Percentiles rank a stretch among this genome's conserved stretches.
These are phyloP conservation scores for Colletotrichum cereale DNA, from an alignment of 2,329 filamentous ascomycete species.

Conservation along the genomic window DNA sequence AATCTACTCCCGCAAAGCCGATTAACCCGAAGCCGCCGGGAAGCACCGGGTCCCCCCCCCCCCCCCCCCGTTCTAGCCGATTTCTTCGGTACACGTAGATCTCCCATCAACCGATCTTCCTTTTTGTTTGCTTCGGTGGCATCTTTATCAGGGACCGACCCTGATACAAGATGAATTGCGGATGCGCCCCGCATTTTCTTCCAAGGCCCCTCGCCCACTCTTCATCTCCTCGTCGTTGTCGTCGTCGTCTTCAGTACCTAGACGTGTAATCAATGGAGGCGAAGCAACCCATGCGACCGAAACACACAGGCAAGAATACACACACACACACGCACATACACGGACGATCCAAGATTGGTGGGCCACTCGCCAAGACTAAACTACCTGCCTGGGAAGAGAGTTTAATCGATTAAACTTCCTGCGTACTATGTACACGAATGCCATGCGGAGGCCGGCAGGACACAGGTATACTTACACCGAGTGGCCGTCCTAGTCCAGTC, in stretches of 20 bases:
- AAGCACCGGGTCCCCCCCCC: neutral
- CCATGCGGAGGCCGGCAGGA: too few relatives aligned
- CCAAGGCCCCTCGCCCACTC: neutral
- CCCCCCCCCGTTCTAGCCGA: neutral
- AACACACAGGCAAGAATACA: neutral
- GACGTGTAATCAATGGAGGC: neutral
- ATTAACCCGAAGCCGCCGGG: neutral
- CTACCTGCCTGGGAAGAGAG: neutral
- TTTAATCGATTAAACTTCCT: neutral
- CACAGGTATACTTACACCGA: too few relatives aligned
- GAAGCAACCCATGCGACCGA: neutral
- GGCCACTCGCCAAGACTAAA: neutral
- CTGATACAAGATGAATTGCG: neutral
- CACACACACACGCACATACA: neutral
- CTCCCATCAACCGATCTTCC: neutral
- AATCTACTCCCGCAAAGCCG: neutral
- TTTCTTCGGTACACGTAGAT: neutral
- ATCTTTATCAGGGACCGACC: neutral
- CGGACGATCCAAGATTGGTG: neutral
- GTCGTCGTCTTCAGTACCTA: neutral
- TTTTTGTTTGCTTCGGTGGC: neutral
- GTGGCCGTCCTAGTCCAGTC: too few relatives aligned
- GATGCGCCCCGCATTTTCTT: constrained; percentile 1
- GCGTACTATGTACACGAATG: neutral
- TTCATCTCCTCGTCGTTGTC: neutral